phyloP scores from a whole-genome alignment of 2,329 filamentous ascomycete genomes.

The Fusarium irregulare region DNA sequence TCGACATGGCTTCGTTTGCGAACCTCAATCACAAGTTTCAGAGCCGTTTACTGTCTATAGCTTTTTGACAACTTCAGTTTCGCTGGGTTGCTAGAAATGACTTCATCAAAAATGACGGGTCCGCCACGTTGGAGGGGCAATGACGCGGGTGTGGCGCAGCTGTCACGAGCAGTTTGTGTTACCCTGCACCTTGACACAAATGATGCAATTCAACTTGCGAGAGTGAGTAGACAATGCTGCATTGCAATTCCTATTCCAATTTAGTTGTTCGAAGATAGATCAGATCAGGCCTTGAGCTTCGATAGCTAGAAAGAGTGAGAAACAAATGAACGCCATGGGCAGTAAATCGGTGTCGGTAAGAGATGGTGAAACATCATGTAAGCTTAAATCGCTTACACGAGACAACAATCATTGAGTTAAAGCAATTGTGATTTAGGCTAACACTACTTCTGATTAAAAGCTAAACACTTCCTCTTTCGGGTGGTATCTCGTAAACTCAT shows the following conservation, averaged over 20 bases:
- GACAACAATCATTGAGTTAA: neutral
- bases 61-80: constrained; percentile 13
- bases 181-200: constrained; percentile 8
- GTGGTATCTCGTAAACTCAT: constrained; percentile 35
- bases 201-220: neutral
- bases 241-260: neutral
- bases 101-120: constrained; percentile 38
- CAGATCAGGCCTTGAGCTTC: rapidly evolving
- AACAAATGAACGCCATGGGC: neutral
- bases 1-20: constrained; percentile 42
- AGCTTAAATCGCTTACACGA: neutral
- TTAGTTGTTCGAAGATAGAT: neutral
- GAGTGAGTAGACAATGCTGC: neutral
- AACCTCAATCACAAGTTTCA: constrained; percentile 12
- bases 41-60: constrained; percentile 2
- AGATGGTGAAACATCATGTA: rapidly evolving
- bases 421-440: neutral
- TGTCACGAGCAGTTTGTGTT: constrained; percentile 4
- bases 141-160: constrained; percentile 32
- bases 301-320: neutral
- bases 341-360: neutral
- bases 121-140: constrained; percentile 44
- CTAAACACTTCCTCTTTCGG: neutral
- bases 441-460: neutral
- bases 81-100: constrained; percentile 35